Conservation (phyloP, 345 rosid genomes). For the Rhodomyrtus tomentosa region DNA sequence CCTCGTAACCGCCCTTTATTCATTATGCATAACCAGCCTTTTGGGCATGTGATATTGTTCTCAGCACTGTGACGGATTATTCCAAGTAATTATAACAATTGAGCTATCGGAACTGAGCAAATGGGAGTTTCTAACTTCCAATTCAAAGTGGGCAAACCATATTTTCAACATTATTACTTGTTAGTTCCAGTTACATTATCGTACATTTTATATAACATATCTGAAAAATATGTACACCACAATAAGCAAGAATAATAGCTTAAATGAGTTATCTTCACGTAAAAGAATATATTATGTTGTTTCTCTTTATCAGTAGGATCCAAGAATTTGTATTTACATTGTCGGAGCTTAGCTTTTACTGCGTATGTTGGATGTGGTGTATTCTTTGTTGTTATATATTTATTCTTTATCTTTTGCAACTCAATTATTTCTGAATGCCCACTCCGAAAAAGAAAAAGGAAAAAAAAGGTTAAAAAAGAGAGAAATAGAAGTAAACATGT, state of each 20-base stretch:
- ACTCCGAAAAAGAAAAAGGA: background rate
- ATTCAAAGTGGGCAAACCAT: background rate
- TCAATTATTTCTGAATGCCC: background rate
- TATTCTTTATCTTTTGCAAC: background rate
- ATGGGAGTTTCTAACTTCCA: background rate
- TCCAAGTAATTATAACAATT: background rate
- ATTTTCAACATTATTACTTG: background rate
- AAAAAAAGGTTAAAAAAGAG: background rate
- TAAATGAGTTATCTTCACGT: background rate
- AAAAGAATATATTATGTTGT: background rate
- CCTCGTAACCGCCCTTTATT: background rate
- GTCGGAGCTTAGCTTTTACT: background rate
- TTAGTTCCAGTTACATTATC: background rate
- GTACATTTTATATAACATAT: background rate
- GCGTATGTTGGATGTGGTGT: background rate
- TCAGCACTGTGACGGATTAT: background rate
- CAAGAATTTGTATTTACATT: background rate
- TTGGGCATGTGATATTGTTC: background rate
- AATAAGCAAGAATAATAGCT: background rate
- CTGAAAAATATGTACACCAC: background rate
- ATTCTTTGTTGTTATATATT: background rate
- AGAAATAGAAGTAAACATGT: background rate
- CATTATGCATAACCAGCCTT: background rate
- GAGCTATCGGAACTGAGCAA: background rate
- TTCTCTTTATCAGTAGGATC: background rate